Evolutionary conservation across 257 asterid species (phyloP).

Genomic region (Gentiana dahurica): DNA sequence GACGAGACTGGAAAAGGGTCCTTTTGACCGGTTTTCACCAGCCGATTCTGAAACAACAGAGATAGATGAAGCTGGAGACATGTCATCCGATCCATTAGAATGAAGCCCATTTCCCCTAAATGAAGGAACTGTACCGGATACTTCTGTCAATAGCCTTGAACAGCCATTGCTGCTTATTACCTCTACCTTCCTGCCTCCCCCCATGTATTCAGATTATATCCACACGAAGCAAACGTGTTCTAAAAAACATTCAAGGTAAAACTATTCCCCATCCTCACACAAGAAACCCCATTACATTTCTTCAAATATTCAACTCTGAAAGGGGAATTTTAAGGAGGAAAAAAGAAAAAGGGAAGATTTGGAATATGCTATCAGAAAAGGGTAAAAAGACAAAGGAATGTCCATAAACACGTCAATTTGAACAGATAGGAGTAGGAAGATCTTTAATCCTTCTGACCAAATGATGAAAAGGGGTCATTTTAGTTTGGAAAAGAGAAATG

Average conservation of each 20-base stretch:
- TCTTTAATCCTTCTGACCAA: slow-evolving; percentile 11
- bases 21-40: slow-evolving; percentile 19
- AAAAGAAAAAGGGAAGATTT: slow-evolving; percentile 16
- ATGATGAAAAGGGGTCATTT: slow-evolving; percentile 10
- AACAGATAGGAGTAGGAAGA: slow-evolving; percentile 7
- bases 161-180: slow-evolving; percentile 76
- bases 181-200: slow-evolving; percentile 52
- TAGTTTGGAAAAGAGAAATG: not conserved
- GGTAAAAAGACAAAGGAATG: slow-evolving; percentile 9
- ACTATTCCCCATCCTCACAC: slow-evolving; percentile 1
- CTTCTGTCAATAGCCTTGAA: slow-evolving; percentile 58
- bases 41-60: slow-evolving; percentile 35
- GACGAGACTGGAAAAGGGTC: slow-evolving; percentile 79
- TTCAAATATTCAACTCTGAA: not conserved
- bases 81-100: slow-evolving; percentile 44
- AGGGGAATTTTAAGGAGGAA: slow-evolving; percentile 16
- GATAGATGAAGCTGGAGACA: slow-evolving; percentile 43
- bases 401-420: slow-evolving; percentile 12
- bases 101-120: slow-evolving; percentile 38
- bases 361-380: slow-evolving; percentile 13
- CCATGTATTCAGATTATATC: slow-evolving; percentile 15
- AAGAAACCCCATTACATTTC: not conserved
- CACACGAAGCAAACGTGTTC: slow-evolving; percentile 9
- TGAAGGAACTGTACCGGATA: slow-evolving; percentile 42
- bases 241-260: slow-evolving; percentile 11